A percentile compares a stretch with the other conserved stretches of the same genome.
These are phyloP conservation scores for Chrysanthemum seticuspe DNA, from an alignment of 129 eudicot species.

Conservation along the genomic window DNA sequence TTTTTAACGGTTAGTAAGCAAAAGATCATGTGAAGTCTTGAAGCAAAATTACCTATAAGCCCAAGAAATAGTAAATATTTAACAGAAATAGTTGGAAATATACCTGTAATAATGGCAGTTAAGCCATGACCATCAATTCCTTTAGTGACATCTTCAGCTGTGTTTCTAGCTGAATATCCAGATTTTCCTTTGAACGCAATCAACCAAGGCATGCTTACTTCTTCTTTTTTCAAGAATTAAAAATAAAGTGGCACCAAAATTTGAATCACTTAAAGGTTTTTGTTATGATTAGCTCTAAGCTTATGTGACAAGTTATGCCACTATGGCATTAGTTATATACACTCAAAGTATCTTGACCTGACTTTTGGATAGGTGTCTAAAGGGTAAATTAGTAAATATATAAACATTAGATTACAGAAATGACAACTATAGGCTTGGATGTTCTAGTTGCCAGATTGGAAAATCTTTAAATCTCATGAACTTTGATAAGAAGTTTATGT, in stretches of 20 bases:
- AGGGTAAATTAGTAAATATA: too few species aligned
- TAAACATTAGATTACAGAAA: too few species aligned
- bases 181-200: slow-evolving; percentile 44
- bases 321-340: too few species aligned
- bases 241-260: slow-evolving; percentile 13
- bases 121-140: slow-evolving; percentile 59
- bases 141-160: slow-evolving; percentile 55
- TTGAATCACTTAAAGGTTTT: not conserved
- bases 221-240: not conserved
- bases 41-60: not conserved
- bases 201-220: slow-evolving; percentile 35
- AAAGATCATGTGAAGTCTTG: slow-evolving; percentile 21
- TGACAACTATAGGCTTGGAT: not conserved
- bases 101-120: slow-evolving; percentile 61
- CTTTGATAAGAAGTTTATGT: too few species aligned
- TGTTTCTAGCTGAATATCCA: slow-evolving; percentile 49
- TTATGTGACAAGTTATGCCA: too few species aligned
- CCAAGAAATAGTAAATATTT: not conserved
- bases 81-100: not conserved
- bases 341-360: too few species aligned
- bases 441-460: too few species aligned
- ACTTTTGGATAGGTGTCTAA: not conserved
- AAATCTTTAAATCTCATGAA: too few species aligned
- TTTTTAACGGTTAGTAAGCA: too few species aligned
- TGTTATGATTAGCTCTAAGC: too few species aligned